Evolutionary conservation across 202 grass and related monocot species (phyloP), one percentile per base, ranked within the genome.

Genomic region (Panicum virgatum): DNA sequence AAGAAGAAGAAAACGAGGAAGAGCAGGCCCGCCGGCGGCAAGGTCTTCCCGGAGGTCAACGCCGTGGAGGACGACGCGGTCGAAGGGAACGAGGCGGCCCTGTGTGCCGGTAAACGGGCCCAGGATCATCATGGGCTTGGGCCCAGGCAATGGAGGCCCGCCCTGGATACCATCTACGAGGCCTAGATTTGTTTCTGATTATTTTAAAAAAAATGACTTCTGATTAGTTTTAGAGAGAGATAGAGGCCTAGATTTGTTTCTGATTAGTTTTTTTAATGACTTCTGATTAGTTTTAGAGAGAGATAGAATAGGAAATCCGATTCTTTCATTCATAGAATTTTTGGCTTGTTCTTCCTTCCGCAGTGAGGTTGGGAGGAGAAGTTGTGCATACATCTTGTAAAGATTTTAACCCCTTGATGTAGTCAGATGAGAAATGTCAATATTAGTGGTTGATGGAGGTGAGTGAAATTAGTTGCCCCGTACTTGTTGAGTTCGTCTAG

Each of bases 121-220:
- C 68, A 18, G 12, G 54, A 23, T 12, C 46, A 56, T 30, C 57
- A 46, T 30, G 65, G 79, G 29, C 26, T 65, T 66, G 42, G 80
- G 37, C 29, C 19, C 12, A 82, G 65, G 58, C 84, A 84, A 46
- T 92, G 86, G 90, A 86, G 52, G 72, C 90, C 90, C 32, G 80
- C 37, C 7, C 84, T 92, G 2, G 80, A 87, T 43, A 89, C 84
- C 34, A 87, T 92, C 59, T 63, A 78, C 3, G 86, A 92, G 45
- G 76, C 75, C 9, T 77, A 84, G 38, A n/a, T n/a, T n/a, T n/a
- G n/a, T n/a, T n/a, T n/a, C n/a, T n/a, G n/a, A n/a, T n/a, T n/a
- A n/a, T n/a, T n/a, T n/a, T n/a, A n/a, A n/a, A n/a, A n/a, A n/a
- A n/a, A n/a, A n/a, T n/a, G n/a, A n/a, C n/a, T n/a, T n/a, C n/a